Conservation (phyloP, 148 eudicot species). For the Dianthus caryophyllus region DNA sequence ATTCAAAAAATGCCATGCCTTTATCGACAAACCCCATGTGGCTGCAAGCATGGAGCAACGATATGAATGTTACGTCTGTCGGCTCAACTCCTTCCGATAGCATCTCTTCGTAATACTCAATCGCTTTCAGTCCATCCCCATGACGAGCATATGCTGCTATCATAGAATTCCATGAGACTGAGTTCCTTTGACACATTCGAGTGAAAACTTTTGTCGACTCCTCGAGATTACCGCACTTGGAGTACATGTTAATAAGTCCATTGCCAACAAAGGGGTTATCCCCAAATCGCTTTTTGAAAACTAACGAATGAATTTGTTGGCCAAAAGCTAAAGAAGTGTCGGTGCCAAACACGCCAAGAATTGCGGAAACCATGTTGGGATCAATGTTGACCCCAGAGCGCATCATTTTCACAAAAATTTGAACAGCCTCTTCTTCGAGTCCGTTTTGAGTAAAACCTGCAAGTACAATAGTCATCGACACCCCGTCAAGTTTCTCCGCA, state of each 20-base stretch:
- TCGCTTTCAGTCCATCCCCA: conserved; percentile 66
- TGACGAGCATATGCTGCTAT: conserved; percentile 93
- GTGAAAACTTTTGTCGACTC: conserved; percentile 51
- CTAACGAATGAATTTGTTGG: conserved; percentile 59
- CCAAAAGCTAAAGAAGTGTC: conserved; percentile 67
- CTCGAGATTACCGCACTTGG: conserved; percentile 71
- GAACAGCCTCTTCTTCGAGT: conserved; percentile 64
- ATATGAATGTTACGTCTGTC: conserved; percentile 73
- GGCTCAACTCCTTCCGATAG: conserved; percentile 46
- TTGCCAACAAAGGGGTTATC: conserved; percentile 58
- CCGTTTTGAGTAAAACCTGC: conserved; percentile 81
- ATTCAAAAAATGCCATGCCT: conserved; percentile 70
- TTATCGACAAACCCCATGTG: conserved; percentile 72
- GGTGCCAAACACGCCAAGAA: conserved; percentile 71
- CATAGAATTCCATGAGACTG: conserved; percentile 79
- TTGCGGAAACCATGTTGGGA: conserved; percentile 67
- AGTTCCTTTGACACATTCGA: conserved; percentile 51
- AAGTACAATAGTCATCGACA: conserved; percentile 70
- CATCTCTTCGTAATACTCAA: conserved; percentile 62
- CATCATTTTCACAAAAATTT: conserved; percentile 55
- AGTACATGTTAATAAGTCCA: conserved; percentile 88
- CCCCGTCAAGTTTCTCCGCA: conserved; percentile 56
- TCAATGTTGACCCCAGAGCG: conserved; percentile 53
- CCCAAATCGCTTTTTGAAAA: conserved; percentile 47
- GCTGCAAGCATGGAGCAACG: conserved; percentile 87